Percentiles rank a stretch among this genome's conserved stretches.
Evolutionary conservation across 441 rosid genomes (phyloP).

Genomic region (Euphorbia celastroides): DNA sequence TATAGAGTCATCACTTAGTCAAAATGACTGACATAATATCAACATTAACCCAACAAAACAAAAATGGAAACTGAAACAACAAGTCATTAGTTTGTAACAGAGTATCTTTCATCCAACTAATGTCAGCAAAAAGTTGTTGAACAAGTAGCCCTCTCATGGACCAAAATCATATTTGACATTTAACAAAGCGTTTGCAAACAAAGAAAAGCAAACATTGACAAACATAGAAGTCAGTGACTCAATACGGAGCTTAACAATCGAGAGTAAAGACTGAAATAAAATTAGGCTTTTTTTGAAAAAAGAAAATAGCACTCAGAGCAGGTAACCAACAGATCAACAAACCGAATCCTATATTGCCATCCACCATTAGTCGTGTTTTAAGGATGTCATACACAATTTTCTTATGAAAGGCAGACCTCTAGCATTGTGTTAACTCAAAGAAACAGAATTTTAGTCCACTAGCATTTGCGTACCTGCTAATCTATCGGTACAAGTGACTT

Average conservation of each 20-base stretch:
- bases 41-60: neutral
- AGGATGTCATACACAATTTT: too few species aligned
- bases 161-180: conserved; percentile 1
- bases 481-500: conserved; percentile 24
- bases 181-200: neutral
- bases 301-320: neutral
- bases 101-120: neutral
- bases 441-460: conserved; percentile 1
- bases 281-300: neutral
- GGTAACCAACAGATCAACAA: neutral
- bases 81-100: neutral
- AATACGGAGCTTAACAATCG: neutral
- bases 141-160: neutral
- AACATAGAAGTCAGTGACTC: neutral
- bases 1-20: neutral
- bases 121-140: neutral
- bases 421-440: neutral
- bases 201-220: neutral
- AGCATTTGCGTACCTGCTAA: conserved; percentile 33
- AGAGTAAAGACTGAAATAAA: neutral
- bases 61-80: neutral
- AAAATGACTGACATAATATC: neutral
- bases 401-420: neutral
- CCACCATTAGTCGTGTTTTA: neutral
- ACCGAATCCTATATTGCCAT: neutral